Evolutionary conservation across 345 rosid genomes (phyloP).

Genomic region (Iberis pinnata): DNA sequence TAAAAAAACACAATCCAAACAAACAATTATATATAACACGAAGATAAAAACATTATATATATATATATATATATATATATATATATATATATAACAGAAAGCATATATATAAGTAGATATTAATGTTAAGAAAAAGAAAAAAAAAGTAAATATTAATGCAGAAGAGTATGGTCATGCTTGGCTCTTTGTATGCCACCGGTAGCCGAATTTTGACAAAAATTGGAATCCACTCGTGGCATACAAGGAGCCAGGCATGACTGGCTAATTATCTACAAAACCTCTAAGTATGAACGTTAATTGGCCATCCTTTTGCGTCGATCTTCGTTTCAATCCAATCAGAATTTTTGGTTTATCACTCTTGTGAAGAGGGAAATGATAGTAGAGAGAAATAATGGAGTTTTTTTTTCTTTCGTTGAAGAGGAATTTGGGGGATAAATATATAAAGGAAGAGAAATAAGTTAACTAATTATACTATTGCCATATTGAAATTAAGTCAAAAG

Average conservation of each 20-base stretch:
- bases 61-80: not conserved
- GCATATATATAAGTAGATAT: not conserved
- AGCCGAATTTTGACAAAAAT: no score
- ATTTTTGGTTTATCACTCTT: not conserved
- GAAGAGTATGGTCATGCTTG: slow-evolving; percentile 20
- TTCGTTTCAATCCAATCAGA: no score
- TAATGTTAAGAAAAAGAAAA: no score
- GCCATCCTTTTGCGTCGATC: no score
- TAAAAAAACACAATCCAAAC: not conserved
- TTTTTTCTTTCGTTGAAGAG: slow-evolving; percentile 17
- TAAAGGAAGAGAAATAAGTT: slow-evolving; percentile 16
- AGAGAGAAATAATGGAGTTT: slow-evolving; percentile 8
- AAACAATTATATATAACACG: no score
- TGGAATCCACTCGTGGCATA: no score
- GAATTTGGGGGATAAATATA: slow-evolving; percentile 7
- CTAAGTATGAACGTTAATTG: no score
- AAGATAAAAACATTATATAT: not conserved
- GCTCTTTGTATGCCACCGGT: slow-evolving; percentile 23
- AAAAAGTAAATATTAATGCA: not conserved
- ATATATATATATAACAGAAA: no score
- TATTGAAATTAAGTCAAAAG: slow-evolving; percentile 11
- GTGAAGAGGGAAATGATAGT: slow-evolving; percentile 7
- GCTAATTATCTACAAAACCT: no score
- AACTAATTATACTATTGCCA: slow-evolving; percentile 17
- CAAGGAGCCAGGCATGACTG: no score